These are phyloP conservation scores for Trifolium dubium DNA, from an alignment of 306 rosid genomes.

Conservation along the genomic window DNA sequence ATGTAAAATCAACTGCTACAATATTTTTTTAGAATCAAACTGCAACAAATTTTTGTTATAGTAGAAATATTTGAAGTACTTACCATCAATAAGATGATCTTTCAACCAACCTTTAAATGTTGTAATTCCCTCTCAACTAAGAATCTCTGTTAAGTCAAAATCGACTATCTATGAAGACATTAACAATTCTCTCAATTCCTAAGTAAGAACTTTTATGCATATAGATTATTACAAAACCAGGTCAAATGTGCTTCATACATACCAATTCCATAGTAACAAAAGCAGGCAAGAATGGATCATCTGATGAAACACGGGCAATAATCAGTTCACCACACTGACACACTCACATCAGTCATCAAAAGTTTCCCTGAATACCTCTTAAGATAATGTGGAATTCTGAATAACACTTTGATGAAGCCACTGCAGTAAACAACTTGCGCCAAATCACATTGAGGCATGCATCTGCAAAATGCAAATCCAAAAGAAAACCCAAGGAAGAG, in stretches of 20 bases:
- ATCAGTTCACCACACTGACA: conserved; percentile 21
- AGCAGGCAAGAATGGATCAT: conserved; percentile 29
- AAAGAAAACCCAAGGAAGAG: conserved; percentile 31
- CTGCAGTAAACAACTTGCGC: conserved; percentile 38
- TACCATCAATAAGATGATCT: conserved; percentile 23
- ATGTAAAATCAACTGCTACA: conserved; percentile 23
- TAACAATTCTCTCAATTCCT: conserved; percentile 33
- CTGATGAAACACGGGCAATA: conserved; percentile 28
- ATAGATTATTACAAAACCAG: conserved; percentile 35
- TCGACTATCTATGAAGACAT: conserved; percentile 8
- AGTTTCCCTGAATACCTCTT: conserved; percentile 18
- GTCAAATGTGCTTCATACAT: conserved; percentile 16
- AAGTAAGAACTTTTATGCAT: conserved; percentile 23
- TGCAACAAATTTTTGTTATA: too few relatives aligned
- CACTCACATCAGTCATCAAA: conserved; percentile 2
- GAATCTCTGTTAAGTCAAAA: conserved; percentile 39
- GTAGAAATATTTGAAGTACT: conserved; percentile 34
- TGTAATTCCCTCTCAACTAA: conserved; percentile 29
- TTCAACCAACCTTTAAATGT: conserved; percentile 35
- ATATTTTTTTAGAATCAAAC: too few relatives aligned
- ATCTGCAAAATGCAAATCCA: conserved; percentile 47
- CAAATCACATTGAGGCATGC: conserved; percentile 33
- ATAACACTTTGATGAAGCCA: conserved; percentile 39
- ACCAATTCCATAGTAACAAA: conserved; percentile 17
- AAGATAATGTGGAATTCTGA: not conserved